Percentiles rank a stretch among this genome's conserved stretches.
These are phyloP conservation scores for Alternaria postmessia DNA, from an alignment of 2,329 filamentous ascomycete genomes.

Conservation along the genomic window DNA sequence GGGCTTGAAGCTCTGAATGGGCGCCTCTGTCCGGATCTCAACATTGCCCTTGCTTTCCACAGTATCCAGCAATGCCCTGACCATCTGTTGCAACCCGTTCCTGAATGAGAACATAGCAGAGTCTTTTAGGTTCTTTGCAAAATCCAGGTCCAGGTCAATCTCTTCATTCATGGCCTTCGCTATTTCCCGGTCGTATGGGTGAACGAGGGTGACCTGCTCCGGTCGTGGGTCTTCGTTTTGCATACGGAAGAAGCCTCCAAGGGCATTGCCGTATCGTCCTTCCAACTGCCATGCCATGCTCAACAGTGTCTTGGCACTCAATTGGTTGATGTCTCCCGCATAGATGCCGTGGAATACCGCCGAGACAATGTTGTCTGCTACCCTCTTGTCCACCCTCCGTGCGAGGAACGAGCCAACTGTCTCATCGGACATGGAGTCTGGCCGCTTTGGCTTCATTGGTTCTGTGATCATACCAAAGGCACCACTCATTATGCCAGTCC, in stretches of 20 bases:
- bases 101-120: constrained; percentile 56
- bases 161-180: constrained; percentile 44
- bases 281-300: constrained; percentile 62
- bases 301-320: constrained; percentile 75
- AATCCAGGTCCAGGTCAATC: constrained; percentile 44
- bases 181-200: constrained; percentile 34
- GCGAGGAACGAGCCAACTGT: constrained; percentile 74
- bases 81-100: constrained; percentile 54
- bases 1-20: constrained; percentile 32
- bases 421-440: constrained; percentile 64
- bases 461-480: constrained; percentile 51
- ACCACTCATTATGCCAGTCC: constrained; percentile 66
- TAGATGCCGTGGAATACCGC: constrained; percentile 87
- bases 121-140: constrained; percentile 43
- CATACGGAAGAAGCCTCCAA: constrained; percentile 32
- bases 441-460: constrained; percentile 42
- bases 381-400: constrained; percentile 60
- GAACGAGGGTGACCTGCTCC: constrained; percentile 16
- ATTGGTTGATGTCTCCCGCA: constrained; percentile 82
- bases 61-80: constrained; percentile 45
- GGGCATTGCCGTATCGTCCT: constrained; percentile 45
- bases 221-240: constrained; percentile 21
- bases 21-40: constrained; percentile 49
- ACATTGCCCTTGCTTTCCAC: constrained; percentile 52
- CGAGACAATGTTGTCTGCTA: constrained; percentile 78